A percentile compares a stretch with the other conserved stretches of the same genome.
phyloP scores from a whole-genome alignment of 257 asterid genomes.

The Solanum pennellii region DNA sequence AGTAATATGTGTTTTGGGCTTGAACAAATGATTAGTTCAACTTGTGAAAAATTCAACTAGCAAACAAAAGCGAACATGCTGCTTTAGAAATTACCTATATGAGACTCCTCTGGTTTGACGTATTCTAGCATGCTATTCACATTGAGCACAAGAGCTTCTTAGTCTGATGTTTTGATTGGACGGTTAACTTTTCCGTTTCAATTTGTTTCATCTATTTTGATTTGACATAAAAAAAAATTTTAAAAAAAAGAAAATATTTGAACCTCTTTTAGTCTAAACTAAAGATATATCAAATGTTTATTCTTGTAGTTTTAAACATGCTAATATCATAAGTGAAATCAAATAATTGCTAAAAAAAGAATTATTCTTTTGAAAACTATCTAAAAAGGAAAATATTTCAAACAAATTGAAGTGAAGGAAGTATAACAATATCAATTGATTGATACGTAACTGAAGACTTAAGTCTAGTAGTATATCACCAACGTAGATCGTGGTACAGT shows the following conservation, averaged over 20 bases:
- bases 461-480: too few species aligned
- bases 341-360: not conserved
- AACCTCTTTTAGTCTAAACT: too few species aligned
- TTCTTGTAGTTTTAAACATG: accelerated
- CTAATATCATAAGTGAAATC: too few species aligned
- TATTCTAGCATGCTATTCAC: not conserved
- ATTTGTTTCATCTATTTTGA: too few species aligned
- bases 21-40: not conserved
- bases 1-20: not conserved
- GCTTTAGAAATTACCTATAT: not conserved
- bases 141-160: not conserved
- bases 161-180: not conserved
- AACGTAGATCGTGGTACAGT: too few species aligned
- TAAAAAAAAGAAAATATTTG: too few species aligned
- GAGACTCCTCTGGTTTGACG: not conserved
- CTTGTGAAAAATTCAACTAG: not conserved
- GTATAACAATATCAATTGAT: not conserved
- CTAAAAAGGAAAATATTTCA: not conserved
- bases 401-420: not conserved
- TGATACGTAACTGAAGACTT: not conserved
- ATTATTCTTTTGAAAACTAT: too few species aligned
- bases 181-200: too few species aligned
- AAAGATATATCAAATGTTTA: too few species aligned
- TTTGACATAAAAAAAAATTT: too few species aligned
- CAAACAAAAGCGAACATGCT: not conserved